Evolutionary conservation across 2,329 filamentous ascomycete genomes (phyloP), one percentile per base, ranked within the genome.

Genomic region (Fusarium solani-melongenae): DNA sequence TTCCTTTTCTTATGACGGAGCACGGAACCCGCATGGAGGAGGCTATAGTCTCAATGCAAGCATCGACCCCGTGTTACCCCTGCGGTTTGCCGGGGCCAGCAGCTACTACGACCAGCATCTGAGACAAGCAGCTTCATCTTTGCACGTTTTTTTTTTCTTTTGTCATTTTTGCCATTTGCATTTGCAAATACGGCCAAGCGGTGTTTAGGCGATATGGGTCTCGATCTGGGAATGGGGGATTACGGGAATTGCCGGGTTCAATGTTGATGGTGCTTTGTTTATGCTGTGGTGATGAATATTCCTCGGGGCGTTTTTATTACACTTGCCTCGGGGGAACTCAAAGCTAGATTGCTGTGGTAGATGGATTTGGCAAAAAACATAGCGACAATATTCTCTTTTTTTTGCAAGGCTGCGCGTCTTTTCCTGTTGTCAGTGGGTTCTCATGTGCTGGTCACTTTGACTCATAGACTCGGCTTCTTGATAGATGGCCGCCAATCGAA

Each of bases 191-290:
- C 69, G 73, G 71, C 67, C 39, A 11, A 11, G 62, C 11, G 76
- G 76, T 62, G 76, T 78, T 76, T 72, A 38, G 73, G 76, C 72
- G 76, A 74, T 67, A 67, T 41, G 72, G 68, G 56, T 68, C 27
- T 68, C 51, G 57, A 64, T 59, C 33, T 24, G 29, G 56, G 64
- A 69, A 27, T 63, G 63, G 60, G 60, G 70, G 70, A 39, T 39
- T 29, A 65, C 49, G 56, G 69, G 65, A 67, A 55, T 57, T 62
- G 66, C 72, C 59, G 62, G 59, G 60, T 64, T 69, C 70, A 62
- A 36, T 58, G 31, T 71, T 71, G 27, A 31, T 44, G 46, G 46
- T n/a, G 41, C 7, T 29, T 39, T 65, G 66, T 58, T 64, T 60
- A 67, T 55, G 53, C 49, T 56, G 27, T 29, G 46, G 58, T 51